phyloP scores from a whole-genome alignment of 768 basidiomycete genomes.

The Ramaria rubella region DNA sequence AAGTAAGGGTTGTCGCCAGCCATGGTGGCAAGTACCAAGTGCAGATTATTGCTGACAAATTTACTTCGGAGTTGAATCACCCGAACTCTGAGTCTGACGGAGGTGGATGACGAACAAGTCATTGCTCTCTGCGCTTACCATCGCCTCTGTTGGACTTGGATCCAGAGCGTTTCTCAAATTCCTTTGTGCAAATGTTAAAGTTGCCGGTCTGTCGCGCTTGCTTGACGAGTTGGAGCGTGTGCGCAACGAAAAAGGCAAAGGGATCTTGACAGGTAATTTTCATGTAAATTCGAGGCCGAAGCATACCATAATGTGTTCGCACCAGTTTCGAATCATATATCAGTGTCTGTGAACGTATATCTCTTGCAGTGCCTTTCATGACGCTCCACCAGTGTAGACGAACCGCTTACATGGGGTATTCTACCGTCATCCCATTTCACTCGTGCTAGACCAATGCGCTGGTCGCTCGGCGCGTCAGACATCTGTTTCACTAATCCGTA shows the following conservation, averaged over 20 bases:
- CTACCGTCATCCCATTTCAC: constrained; percentile 62
- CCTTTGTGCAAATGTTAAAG: constrained; percentile 55
- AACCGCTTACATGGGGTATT: constrained; percentile 83
- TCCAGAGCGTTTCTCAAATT: constrained; percentile 73
- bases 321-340: constrained; percentile 93
- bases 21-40: not conserved
- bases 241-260: constrained; percentile 42
- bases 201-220: constrained; percentile 64
- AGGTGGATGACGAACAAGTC: constrained; percentile 11
- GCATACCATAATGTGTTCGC: too few species aligned
- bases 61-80: not conserved
- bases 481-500: constrained; percentile 93
- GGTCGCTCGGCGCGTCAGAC: constrained; percentile 90
- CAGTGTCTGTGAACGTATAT: constrained; percentile 52
- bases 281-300: constrained; percentile 4
- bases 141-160: constrained; percentile 62
- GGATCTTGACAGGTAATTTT: constrained; percentile 67
- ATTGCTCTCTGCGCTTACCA: constrained; percentile 51
- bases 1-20: constrained; percentile 48
- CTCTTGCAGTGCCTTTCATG: constrained; percentile 9
- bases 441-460: constrained; percentile 51
- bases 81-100: too few species aligned
- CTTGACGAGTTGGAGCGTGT: constrained; percentile 49
- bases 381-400: constrained; percentile 53
- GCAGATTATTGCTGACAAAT: not conserved